Base-by-base conservation (phyloP, 1,139 yeast genomes). In the Yamadazyma triangularis region DNA sequence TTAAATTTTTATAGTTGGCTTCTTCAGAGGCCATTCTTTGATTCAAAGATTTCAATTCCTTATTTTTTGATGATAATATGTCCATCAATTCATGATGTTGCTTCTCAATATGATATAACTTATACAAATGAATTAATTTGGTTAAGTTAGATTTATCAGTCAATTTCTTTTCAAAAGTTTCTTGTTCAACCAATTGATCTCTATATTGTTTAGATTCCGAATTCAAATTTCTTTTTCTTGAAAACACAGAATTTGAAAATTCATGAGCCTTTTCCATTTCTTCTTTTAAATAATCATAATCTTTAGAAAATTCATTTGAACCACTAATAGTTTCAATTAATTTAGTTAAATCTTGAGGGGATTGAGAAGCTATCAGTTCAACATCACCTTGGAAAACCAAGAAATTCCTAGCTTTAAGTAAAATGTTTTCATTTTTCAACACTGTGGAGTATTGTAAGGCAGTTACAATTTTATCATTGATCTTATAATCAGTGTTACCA, bases 331-430 rank as follows among this genome's bases (percentile, higher is more conserved):
- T 79, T 56, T 91, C 99, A 33, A 93, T 64, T 40, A 89, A 58
- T 29, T 63, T 70, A 3, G 95, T 77, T 38, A 91, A 65, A 28
- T 87, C 95, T 26, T 60, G 58, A 0, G 97, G 77, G 0, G 91
- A 78, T 52, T 89, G 95, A 2, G 95, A 73, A 0, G 98, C 98
- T 31, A 91, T 80, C 44, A 82, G 83, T 53, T 91, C 98, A 28
- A 91, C 95, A 51, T 91, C 97, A 34, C 98, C 98, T 61, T 91
- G 98, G 53, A 91, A 89, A 11, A 93, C 97, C 40, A 91, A 61
- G 50, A 91, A 91, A 55, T 93, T 89, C 48, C 89, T 75, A 2
- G 96, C 96, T 51, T 85, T 86, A 42, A 88, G 83, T 40, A 89
- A 62, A 36, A 93, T 88, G 47, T 86, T 85, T 50, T 89, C 95